A percentile compares a stretch with the other conserved stretches of the same genome.
Conservation (phyloP, 345 rosid species). For the Carallia brachiata region DNA sequence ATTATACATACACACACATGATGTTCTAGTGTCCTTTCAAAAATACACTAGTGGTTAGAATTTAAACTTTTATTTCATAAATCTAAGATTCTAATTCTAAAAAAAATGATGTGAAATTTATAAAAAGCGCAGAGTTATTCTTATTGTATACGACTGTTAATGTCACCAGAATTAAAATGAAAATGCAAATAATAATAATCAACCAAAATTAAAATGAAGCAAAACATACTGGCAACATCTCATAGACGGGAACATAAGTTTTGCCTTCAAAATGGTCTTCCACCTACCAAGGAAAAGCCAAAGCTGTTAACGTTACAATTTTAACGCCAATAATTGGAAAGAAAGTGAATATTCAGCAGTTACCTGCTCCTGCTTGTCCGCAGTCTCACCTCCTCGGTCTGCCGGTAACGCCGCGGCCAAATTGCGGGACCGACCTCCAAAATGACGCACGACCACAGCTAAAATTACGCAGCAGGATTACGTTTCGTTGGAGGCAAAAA, state of each 20-base stretch:
- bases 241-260: constrained; percentile 78
- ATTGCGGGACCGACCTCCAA: constrained; percentile 32
- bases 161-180: too few species aligned
- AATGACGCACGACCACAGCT: neutral
- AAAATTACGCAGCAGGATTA: neutral
- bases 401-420: constrained; percentile 45
- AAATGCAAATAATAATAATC: neutral
- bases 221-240: constrained; percentile 85
- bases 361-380: constrained; percentile 55
- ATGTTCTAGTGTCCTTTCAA: too few species aligned
- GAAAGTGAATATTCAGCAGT: neutral
- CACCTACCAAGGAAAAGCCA: constrained; percentile 36
- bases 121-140: too few species aligned
- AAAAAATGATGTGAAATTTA: too few species aligned
- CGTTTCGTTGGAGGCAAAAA: neutral
- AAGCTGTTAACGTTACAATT: neutral
- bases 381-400: constrained; percentile 43
- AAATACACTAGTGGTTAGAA: too few species aligned
- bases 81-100: too few species aligned
- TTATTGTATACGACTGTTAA: too few species aligned
- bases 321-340: neutral
- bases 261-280: constrained; percentile 68
- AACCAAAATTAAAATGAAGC: neutral
- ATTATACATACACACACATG: too few species aligned
- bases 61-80: too few species aligned